Base-by-base conservation (phyloP, 2,329 filamentous ascomycete species). In the Penicillium fuscoglaucum region DNA sequence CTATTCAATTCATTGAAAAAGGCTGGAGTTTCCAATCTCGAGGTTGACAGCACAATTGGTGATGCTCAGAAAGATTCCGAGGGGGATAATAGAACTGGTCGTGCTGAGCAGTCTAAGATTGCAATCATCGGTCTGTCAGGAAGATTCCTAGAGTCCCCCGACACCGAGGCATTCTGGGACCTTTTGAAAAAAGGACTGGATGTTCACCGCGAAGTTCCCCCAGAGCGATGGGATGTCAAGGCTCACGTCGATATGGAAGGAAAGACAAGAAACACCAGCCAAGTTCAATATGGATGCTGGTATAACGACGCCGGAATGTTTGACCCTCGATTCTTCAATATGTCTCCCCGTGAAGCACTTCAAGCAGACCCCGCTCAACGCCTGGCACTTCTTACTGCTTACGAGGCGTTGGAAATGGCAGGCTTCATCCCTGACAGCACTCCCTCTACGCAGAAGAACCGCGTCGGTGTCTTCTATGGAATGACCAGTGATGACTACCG, bases 51-150 rank as follows among this genome's bases (percentile, higher is more conserved):
- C 43, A 45, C 62, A 7, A 63, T 73, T 15, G 66, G 66, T 10
- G 70, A 73, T n/a, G 58, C 68, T 1, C 53, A 63, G 10, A 64
- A 67, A 8, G 61, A 65, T 6, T n/a, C 63, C 0, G 62, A 64
- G 7, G 53, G 33, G 17, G 33, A 47, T 19, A 74, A 72, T 44
- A 61, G 53, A 2, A 73, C 66, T 6, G 72, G 72, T 26, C 70
- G 69, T 31, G 44, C 72, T 0, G 72, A 74, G 31, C 63, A 71
- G 35, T 84, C 85, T 71, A 93, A 92, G 74, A 84, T 96, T 61
- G 91, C 91, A 57, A 92, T 96, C 61, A 89, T 96, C 35, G 91
- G 91, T 52, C 90, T 91, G 84, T 84, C 90, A 46, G 89, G 90
- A 51, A 84, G 90, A 51, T 92, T 91, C 72, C 90, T 90, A 1